Evolutionary conservation across 1,284 basidiomycete species (phyloP).

Genomic region (Xerocomus amazonicus): DNA sequence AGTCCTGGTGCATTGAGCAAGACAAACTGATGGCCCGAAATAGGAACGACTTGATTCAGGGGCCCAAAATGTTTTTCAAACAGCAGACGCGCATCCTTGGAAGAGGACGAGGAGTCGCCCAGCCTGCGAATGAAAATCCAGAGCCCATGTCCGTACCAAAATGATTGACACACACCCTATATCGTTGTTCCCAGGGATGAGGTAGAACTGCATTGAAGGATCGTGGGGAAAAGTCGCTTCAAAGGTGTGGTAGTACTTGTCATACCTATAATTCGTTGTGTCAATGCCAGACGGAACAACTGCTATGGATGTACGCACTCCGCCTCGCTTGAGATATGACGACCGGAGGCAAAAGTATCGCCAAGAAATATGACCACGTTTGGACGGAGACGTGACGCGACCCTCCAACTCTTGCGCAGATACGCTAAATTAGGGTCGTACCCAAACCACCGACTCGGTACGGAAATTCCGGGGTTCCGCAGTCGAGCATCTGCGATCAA

Average conservation of each 20-base stretch:
- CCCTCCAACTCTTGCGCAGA: conserved; percentile 79
- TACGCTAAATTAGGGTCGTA: conserved; percentile 50
- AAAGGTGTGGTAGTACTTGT: conserved; percentile 64
- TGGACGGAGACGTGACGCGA: conserved; percentile 57
- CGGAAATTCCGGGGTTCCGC: conserved; percentile 61
- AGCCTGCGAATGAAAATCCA: conserved; percentile 40
- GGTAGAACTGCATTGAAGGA: conserved; percentile 49
- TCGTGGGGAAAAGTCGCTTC: conserved; percentile 58
- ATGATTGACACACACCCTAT: conserved; percentile 52
- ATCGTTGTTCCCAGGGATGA: conserved; percentile 88
- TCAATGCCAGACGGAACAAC: conserved; percentile 1
- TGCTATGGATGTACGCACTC: conserved; percentile 68
- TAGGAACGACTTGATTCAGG: conserved; percentile 47
- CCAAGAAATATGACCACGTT: conserved; percentile 81
- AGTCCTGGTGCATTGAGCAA: conserved; percentile 74
- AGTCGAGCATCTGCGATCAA: conserved; percentile 83
- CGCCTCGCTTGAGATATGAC: conserved; percentile 55
- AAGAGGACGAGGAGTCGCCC: conserved; percentile 54
- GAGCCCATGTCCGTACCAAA: background rate
- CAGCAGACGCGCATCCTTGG: conserved; percentile 55
- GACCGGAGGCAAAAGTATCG: conserved; percentile 84
- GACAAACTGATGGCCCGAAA: conserved; percentile 72
- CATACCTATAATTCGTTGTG: conserved; percentile 49
- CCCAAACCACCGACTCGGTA: conserved; percentile 44
- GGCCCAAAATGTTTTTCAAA: conserved; percentile 68